Percentiles rank a stretch among this genome's conserved stretches.
These are phyloP conservation scores for Helotiales sp. DNA, from an alignment of 2,329 filamentous ascomycete species.

Conservation along the genomic window DNA sequence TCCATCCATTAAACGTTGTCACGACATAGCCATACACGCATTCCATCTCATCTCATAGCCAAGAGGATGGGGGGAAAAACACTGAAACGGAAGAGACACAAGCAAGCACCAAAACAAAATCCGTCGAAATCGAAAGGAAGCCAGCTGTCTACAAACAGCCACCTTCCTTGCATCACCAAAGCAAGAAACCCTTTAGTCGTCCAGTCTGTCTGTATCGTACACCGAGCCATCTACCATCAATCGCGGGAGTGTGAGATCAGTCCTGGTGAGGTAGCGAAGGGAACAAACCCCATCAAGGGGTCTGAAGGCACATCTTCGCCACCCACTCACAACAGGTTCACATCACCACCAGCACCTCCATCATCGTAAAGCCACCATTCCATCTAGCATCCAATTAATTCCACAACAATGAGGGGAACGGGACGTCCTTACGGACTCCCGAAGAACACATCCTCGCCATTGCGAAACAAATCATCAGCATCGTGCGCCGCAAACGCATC, in stretches of 20 bases:
- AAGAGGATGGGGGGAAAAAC: too few relatives aligned
- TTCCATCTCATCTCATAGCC: too few relatives aligned
- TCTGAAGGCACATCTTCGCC: conserved; percentile 14
- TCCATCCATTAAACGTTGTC: background rate
- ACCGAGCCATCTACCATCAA: background rate
- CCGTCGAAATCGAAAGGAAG: background rate
- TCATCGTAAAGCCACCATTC: background rate
- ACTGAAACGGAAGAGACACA: too few relatives aligned
- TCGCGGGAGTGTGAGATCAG: background rate
- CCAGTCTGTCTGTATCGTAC: background rate
- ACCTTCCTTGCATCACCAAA: too few relatives aligned
- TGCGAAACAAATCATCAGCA: conserved; percentile 37
- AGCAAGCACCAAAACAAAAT: too few relatives aligned
- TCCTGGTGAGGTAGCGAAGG: background rate
- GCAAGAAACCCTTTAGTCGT: background rate
- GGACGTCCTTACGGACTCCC: conserved; percentile 38
- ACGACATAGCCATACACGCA: background rate
- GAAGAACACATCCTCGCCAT: conserved; percentile 42
- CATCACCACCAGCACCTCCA: background rate
- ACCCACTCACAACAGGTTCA: background rate
- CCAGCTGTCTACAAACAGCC: background rate
- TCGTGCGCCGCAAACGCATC: conserved; percentile 32
- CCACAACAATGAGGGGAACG: background rate
- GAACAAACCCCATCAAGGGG: conserved; percentile 3
- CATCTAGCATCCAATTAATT: background rate